Evolutionary conservation across 495 filamentous ascomycete genomes (phyloP), one percentile per base, ranked within the genome.

Genomic region (Bombardia bombarda): DNA sequence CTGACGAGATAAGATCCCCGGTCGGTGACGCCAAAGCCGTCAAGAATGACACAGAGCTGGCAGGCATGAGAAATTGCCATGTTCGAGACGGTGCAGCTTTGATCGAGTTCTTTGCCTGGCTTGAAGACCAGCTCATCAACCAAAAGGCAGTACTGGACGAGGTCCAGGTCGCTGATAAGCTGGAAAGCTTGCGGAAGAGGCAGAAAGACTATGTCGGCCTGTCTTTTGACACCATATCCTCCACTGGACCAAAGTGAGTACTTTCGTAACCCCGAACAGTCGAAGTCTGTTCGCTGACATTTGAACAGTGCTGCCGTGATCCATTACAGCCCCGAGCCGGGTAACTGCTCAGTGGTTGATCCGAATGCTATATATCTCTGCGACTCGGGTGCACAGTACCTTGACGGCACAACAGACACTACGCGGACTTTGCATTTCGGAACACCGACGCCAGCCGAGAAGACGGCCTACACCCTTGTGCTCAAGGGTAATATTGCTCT

Each of bases 171-270:
- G 92, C 90, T 2, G 88, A 96, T 57, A 92, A 90, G 63, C 70
- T 99, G 22, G 90, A 95, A 57, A 67, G 80, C 42, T 73, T 93
- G 33, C 79, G 93, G 51, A 80, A 79, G 35, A 85, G 87, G 62
- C 78, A 90, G 20, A 75, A 88, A 34, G 70, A 85, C 43, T 97
- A 90, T 58, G 87, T 85, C 38, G 93, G 93, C 18, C 74, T 97
- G 7, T 95, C 90, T 3, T 99, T 99, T 53, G 81, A 87, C 50
- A 95, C 93, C 4, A 97, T 99, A 49, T 97, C 92, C 9, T 93
- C 90, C 0, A 95, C 87, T 1, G 93, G 93, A 4, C 66, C 92
- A 17, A 97, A 99, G 66, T 73, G 46, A 61, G 68, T 61, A 21
- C 17, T 16, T 26, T 19, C 20, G 7, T 19, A 14, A 18, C 16